These are phyloP conservation scores for Nemania sp. DNA, from an alignment of 2,329 filamentous ascomycete genomes.

Conservation along the genomic window DNA sequence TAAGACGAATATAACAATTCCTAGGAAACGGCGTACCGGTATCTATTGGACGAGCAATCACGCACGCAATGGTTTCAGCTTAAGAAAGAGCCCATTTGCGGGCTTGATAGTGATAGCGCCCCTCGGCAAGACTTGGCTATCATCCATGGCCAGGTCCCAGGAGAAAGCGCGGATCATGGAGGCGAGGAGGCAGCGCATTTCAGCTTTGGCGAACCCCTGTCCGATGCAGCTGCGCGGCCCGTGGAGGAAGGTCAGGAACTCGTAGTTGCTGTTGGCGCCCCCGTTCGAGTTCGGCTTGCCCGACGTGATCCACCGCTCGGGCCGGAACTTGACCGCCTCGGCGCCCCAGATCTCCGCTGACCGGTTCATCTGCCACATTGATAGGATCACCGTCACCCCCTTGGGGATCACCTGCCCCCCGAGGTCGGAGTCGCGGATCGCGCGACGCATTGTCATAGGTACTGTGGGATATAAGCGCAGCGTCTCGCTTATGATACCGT, in stretches of 20 bases:
- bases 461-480: constrained; percentile 60
- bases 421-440: constrained; percentile 59
- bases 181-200: constrained; percentile 74
- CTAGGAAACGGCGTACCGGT: no score
- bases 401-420: constrained; percentile 64
- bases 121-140: constrained; percentile 61
- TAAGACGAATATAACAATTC: no score
- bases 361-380: constrained; percentile 64
- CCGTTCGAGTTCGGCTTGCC: constrained; percentile 57
- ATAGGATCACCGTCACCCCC: constrained; percentile 64
- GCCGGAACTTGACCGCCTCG: constrained; percentile 68
- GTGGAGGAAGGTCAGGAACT: constrained; percentile 69
- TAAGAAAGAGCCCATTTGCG: constrained; percentile 64
- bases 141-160: constrained; percentile 58
- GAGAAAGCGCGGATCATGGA: constrained; percentile 67
- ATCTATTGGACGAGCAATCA: neutral
- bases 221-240: constrained; percentile 74
- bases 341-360: constrained; percentile 67
- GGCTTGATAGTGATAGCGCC: constrained; percentile 69
- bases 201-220: constrained; percentile 70
- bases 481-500: constrained; percentile 67
- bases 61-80: constrained; percentile 9
- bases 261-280: constrained; percentile 69
- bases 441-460: constrained; percentile 63
- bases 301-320: constrained; percentile 66